Percentiles rank a stretch among this genome's conserved stretches.
Evolutionary conservation across 2,329 filamentous ascomycete species (phyloP).

Genomic region (Aspergillus fijiensis): DNA sequence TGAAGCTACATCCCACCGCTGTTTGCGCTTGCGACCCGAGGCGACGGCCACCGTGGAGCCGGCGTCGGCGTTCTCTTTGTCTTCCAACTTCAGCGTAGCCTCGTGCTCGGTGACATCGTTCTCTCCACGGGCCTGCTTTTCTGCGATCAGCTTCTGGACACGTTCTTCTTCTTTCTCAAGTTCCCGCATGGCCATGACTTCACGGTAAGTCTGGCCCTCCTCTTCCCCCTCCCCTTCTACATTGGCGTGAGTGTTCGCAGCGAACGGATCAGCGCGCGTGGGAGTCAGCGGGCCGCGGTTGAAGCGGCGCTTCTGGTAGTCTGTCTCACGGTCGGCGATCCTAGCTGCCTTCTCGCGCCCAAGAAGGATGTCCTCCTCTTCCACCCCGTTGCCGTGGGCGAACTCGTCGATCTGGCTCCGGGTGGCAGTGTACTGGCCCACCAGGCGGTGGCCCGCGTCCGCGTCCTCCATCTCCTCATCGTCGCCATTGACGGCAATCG

Average conservation of each 20-base stretch:
- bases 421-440: constrained; percentile 95
- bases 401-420: constrained; percentile 93
- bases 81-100: constrained; percentile 69
- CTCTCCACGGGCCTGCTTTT: constrained; percentile 64
- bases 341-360: constrained; percentile 85
- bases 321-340: constrained; percentile 89
- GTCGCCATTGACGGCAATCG: constrained; percentile 74
- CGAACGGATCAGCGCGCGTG: constrained; percentile 81
- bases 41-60: constrained; percentile 64
- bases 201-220: constrained; percentile 79
- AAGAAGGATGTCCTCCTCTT: constrained; percentile 86
- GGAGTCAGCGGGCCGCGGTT: constrained; percentile 78
- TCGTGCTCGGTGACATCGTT: constrained; percentile 65
- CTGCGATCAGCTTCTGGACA: constrained; percentile 74
- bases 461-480: constrained; percentile 77
- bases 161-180: constrained; percentile 91
- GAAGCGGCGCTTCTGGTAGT: constrained; percentile 95
- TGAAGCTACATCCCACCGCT: constrained; percentile 81
- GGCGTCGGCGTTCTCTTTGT: constrained; percentile 72
- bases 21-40: constrained; percentile 77
- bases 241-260: constrained; percentile 68
- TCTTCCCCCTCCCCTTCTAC: constrained; percentile 64
- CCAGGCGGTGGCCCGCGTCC: constrained; percentile 72
- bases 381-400: constrained; percentile 76
- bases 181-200: constrained; percentile 87